Conservation (phyloP, 306 rosid genomes). For the Sicyos baderoa region DNA sequence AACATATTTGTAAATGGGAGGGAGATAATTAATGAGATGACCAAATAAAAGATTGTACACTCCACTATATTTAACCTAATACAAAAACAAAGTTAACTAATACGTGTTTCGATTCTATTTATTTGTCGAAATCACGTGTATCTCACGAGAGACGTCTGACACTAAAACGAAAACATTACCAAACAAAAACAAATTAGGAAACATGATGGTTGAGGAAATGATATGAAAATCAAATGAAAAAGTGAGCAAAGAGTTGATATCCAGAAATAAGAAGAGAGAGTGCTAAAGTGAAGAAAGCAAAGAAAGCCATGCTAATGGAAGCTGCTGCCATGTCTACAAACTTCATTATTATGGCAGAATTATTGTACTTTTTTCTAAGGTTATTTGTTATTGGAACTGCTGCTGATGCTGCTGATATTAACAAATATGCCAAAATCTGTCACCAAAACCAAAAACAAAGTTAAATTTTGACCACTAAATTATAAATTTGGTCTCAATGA, state of each 20-base stretch:
- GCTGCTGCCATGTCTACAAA: constrained; percentile 58
- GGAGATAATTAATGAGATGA: no score
- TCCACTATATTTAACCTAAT: no score
- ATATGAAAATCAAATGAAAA: constrained; percentile 26
- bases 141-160: no score
- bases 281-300: constrained; percentile 53
- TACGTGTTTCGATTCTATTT: no score
- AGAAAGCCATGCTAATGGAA: constrained; percentile 57
- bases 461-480: no score
- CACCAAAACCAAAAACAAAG: not conserved
- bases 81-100: no score
- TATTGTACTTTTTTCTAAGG: constrained; percentile 32
- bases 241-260: constrained; percentile 42
- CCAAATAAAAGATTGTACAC: no score
- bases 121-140: no score
- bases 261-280: constrained; percentile 56
- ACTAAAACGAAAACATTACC: no score
- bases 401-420: constrained; percentile 68
- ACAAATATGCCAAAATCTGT: constrained; percentile 64
- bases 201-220: not conserved
- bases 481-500: no score
- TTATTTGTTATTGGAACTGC: constrained; percentile 54
- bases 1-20: no score
- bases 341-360: not conserved
- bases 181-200: not conserved